phyloP scores from a whole-genome alignment of 2,329 filamentous ascomycete species.

The Pestalotiopsis sp. region DNA sequence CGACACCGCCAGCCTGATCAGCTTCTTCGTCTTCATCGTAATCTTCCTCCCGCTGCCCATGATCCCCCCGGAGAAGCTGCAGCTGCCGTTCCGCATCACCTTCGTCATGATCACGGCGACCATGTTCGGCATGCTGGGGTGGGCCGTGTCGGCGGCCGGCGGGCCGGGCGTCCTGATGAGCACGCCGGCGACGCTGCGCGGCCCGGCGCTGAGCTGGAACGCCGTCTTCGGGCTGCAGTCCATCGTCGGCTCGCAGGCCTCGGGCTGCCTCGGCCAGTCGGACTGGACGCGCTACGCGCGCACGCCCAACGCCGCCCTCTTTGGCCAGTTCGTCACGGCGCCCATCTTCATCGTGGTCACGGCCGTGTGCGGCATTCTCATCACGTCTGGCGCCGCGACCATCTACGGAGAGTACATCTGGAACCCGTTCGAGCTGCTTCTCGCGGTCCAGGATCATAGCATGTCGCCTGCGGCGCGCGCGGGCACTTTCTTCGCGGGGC shows the following conservation, averaged over 20 bases:
- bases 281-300: slow-evolving; percentile 36
- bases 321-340: slow-evolving; percentile 31
- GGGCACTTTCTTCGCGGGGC: slow-evolving; percentile 38
- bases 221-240: slow-evolving; percentile 31
- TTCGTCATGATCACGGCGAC: slow-evolving; percentile 32
- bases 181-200: slow-evolving; percentile 22
- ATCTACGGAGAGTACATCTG: slow-evolving; percentile 38
- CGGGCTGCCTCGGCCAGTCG: slow-evolving; percentile 31
- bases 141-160: slow-evolving; percentile 28
- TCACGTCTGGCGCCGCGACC: slow-evolving; percentile 35
- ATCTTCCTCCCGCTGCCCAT: slow-evolving; percentile 29
- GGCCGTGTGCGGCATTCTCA: slow-evolving; percentile 37
- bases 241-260: slow-evolving; percentile 30
- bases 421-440: slow-evolving; percentile 40
- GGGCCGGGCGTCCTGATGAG: slow-evolving; percentile 28
- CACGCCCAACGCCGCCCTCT: slow-evolving; percentile 27
- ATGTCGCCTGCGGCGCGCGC: slow-evolving; percentile 31
- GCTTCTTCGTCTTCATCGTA: slow-evolving; percentile 30
- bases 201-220: slow-evolving; percentile 31
- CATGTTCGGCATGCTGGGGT: slow-evolving; percentile 35
- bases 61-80: slow-evolving; percentile 32
- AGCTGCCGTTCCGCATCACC: slow-evolving; percentile 27
- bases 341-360: slow-evolving; percentile 39
- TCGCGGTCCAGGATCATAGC: slow-evolving; percentile 34
- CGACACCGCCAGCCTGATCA: slow-evolving; percentile 30